Evolutionary conservation across 352 stramenopile genomes (phyloP), one percentile per base, ranked within the genome.

Genomic region (Globisporangium barbulae): DNA sequence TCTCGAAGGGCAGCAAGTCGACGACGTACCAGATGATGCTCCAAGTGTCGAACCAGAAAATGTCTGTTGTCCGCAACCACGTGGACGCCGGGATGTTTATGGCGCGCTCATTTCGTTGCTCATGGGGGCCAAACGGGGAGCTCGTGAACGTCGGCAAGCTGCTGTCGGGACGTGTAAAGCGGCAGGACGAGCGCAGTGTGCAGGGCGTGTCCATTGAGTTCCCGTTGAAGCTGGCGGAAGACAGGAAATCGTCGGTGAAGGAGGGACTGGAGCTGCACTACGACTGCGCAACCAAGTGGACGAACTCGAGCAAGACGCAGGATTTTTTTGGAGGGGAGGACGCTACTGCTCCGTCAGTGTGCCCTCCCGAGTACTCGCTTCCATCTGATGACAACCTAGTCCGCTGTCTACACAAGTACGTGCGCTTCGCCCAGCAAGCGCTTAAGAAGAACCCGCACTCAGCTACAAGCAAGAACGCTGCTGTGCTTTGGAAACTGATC

Each of bases 21-120:
- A 76, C 70, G 35, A 90, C 83, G 25, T 92, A 90, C 47, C 79
- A 88, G 47, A 75, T 92, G 61, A 89, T 89, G 70, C 69, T 84
- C 6, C 58, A 81, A 55, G 69, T 65, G 10, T 76, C 72, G 3
- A 74, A 71, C 22, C 74, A 79, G 53, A 55, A 81, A 60, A 35
- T 41, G 21, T 61, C 64, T 41, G 64, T 75, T 1, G 78, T 81
- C 31, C 77, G 69, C 42, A 88, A 89, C 59, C 61, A 88, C 39
- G 67, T 80, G 15, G 85, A 94, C 37, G 68, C 74, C 8, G 81
- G 81, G 0, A 74, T 94, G 47, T 92, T 91, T 44, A 88, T 93
- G 71, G 76, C 81, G 17, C 83, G 84, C 15, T 92, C 85, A 48
- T 93, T 93, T 75, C 83, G 85, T 21, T 91, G 84, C 49, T 91